Percentiles rank a stretch among this genome's conserved stretches.
phyloP scores from a whole-genome alignment of 306 rosid species.

The Castanea crenata region DNA sequence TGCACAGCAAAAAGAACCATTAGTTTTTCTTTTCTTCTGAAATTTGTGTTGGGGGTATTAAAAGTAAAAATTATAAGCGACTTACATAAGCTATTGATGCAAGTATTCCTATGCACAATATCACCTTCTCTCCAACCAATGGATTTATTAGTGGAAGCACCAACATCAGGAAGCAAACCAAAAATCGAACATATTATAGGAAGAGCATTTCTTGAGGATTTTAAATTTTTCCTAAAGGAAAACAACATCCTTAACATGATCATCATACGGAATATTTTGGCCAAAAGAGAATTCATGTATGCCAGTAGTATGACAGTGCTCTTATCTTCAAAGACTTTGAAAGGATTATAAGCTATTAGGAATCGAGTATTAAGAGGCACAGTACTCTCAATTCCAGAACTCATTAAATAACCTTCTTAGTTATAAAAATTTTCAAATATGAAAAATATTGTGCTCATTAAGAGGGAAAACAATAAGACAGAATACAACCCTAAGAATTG shows the following conservation, averaged over 20 bases:
- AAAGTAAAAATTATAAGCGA: not conserved
- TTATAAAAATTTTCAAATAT: no score
- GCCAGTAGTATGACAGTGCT: not conserved
- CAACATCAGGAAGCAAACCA: conserved; percentile 44
- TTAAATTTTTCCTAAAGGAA: not conserved
- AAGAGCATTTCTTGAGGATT: not conserved
- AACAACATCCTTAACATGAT: not conserved
- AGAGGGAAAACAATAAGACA: no score
- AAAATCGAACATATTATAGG: not conserved
- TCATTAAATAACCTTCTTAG: no score
- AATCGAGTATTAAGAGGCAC: no score
- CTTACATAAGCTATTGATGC: conserved; percentile 83
- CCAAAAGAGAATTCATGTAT: not conserved
- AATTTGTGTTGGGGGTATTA: not conserved
- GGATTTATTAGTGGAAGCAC: conserved; percentile 77
- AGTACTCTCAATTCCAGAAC: no score
- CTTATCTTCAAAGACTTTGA: not conserved
- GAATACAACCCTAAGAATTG: not conserved
- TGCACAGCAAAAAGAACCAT: conserved; percentile 21
- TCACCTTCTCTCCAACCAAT: conserved; percentile 75
- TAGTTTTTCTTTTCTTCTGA: not conserved
- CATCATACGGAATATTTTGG: not conserved
- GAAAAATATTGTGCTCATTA: no score
- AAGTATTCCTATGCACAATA: conserved; percentile 61
- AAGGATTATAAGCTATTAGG: no score